These are phyloP conservation scores for Lentinula novae-zelandiae DNA, from an alignment of 1,284 basidiomycete genomes.

Conservation along the genomic window DNA sequence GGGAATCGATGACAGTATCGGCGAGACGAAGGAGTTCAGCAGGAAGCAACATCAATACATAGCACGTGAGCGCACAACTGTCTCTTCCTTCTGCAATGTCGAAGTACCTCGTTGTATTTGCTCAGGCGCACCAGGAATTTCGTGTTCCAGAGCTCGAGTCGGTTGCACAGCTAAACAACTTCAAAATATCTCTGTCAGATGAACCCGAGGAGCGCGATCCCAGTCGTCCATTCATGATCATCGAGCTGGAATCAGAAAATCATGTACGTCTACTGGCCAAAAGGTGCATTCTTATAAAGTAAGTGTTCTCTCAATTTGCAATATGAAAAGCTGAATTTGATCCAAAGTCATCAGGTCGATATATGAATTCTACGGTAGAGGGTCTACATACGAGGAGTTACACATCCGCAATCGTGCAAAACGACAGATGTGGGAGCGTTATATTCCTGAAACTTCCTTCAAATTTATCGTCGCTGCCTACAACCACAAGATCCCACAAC, in stretches of 20 bases:
- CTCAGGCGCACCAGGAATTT: constrained; percentile 78
- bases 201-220: constrained; percentile 42
- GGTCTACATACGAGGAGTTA: constrained; percentile 64
- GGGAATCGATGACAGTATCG: constrained; percentile 29
- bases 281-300: constrained; percentile 86
- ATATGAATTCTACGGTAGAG: constrained; percentile 74
- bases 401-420: constrained; percentile 54
- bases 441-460: constrained; percentile 68
- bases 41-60: constrained; percentile 9
- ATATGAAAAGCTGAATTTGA: constrained; percentile 10
- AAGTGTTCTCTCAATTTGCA: constrained; percentile 20
- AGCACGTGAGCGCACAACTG: background rate
- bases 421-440: constrained; percentile 54
- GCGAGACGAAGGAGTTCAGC: constrained; percentile 25
- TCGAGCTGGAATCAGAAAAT: constrained; percentile 68
- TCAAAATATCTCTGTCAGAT: constrained; percentile 46
- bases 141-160: constrained; percentile 78
- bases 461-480: constrained; percentile 78
- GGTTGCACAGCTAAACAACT: constrained; percentile 62
- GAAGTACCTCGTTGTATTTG: constrained; percentile 72
- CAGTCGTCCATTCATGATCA: constrained; percentile 71
- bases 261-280: constrained; percentile 72
- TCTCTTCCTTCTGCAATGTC: background rate
- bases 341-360: constrained; percentile 52
- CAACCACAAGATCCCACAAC: constrained; percentile 71